phyloP scores from a whole-genome alignment of 768 basidiomycete genomes.

The Suillus hirtellus region DNA sequence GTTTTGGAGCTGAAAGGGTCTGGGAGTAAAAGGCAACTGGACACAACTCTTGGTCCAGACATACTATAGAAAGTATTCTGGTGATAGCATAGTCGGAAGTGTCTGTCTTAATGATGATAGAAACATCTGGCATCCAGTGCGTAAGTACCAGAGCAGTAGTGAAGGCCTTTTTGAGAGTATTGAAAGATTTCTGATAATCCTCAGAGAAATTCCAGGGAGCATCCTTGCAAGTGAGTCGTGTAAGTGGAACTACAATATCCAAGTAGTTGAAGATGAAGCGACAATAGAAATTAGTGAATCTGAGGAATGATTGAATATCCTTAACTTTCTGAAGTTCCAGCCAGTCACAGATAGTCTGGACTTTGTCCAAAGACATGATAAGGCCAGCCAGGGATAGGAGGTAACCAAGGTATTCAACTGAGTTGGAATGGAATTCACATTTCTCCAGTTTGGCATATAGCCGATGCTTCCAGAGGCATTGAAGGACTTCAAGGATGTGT shows the following conservation, averaged over 20 bases:
- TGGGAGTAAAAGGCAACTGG: no score
- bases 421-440: no score
- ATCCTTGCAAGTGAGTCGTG: neutral
- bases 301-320: neutral
- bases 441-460: no score
- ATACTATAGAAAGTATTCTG: no score
- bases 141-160: neutral
- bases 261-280: neutral
- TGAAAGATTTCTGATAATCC: neutral
- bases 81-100: no score
- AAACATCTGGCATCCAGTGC: neutral
- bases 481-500: neutral
- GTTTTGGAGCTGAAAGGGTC: no score
- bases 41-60: no score
- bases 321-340: neutral
- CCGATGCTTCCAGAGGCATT: neutral
- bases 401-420: no score
- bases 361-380: no score
- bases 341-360: neutral
- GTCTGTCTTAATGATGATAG: neutral
- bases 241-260: neutral
- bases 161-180: neutral
- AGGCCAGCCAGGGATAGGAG: no score
- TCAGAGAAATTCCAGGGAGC: neutral
- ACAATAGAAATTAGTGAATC: neutral